Conservation (phyloP, 2,329 filamentous ascomycete genomes). For the Fusarium sublunatum region DNA sequence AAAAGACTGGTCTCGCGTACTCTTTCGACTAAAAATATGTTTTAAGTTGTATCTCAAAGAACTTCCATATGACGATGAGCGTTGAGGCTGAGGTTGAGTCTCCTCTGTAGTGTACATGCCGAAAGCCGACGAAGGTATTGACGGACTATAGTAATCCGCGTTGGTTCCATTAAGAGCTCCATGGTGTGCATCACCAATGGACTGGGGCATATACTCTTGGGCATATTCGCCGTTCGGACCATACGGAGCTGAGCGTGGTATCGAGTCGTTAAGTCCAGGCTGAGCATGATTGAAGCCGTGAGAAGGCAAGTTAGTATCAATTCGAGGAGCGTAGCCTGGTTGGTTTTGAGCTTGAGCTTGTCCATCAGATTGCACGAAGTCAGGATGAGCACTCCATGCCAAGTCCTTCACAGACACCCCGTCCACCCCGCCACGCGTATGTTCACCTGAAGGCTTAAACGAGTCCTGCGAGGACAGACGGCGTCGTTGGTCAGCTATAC, state of each 20-base stretch:
- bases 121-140: conserved; percentile 56
- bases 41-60: conserved; percentile 53
- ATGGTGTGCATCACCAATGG: conserved; percentile 46
- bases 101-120: conserved; percentile 51
- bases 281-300: conserved; percentile 16
- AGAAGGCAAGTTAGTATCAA: conserved; percentile 32
- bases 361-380: conserved; percentile 23
- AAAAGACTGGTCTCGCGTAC: conserved; percentile 48
- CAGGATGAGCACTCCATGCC: conserved; percentile 41
- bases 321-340: conserved; percentile 21
- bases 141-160: conserved; percentile 57
- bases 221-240: conserved; percentile 38
- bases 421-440: conserved; percentile 45
- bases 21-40: conserved; percentile 52
- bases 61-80: conserved; percentile 49
- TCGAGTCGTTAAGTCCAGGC: conserved; percentile 25
- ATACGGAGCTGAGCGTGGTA: conserved; percentile 38
- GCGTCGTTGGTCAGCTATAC: conserved; percentile 40
- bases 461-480: conserved; percentile 55
- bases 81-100: conserved; percentile 41
- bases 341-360: conserved; percentile 24
- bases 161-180: conserved; percentile 52
- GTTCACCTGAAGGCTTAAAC: conserved; percentile 47
- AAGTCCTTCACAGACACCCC: conserved; percentile 44
- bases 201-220: conserved; percentile 46